Base-by-base conservation (phyloP, 1,139 yeast genomes). In the Blastobotrys aristatus region DNA sequence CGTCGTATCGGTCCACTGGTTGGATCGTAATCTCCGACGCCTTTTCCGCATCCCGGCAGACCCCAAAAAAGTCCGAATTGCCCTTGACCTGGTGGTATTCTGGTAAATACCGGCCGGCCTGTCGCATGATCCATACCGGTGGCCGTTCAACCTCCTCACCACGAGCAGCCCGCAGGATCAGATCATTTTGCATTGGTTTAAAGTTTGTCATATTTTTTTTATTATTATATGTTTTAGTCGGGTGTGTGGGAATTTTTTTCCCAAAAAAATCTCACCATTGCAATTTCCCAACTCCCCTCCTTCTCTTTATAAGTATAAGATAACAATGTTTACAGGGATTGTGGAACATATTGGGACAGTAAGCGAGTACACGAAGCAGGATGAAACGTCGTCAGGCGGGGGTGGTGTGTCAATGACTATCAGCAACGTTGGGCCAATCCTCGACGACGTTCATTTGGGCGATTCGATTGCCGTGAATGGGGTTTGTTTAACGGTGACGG, bases 41-140 rank as follows among this genome's bases (percentile, higher is more conserved):
- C 55, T 83, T 79, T 63, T 92, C 97, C 0, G 97, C 89, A 64
- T 87, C 94, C 60, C 94, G 77, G 64, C 98, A 94, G 13, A 92
- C 82, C 62, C 88, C 95, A 64, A 92, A 92, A 65, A 92, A 92
- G 69, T 92, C 96, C 53, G 86, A 74, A n/a, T 75, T 74, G 38
- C 80, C 95, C 65, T 92, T 92, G 41, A 82, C 97, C 63, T 80
- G 77, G 64, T 90, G 96, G 66, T 92, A 92, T 66, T 92, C 97
- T 11, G 72, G 72, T 24, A 68, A 54, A 50, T 68, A 68, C 49
- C 95, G 73, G n/a, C 95, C 95, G 2, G 92, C 94, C 71, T 84
- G 94, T 67, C 94, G 77, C 98, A 92, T 92, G 58, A 92, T 85
- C 98, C 98, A 92, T 52, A 92, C 81, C 22, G 98, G 98, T 1